Conservation (phyloP, 495 filamentous ascomycete species). For the Xylaria venustula region DNA sequence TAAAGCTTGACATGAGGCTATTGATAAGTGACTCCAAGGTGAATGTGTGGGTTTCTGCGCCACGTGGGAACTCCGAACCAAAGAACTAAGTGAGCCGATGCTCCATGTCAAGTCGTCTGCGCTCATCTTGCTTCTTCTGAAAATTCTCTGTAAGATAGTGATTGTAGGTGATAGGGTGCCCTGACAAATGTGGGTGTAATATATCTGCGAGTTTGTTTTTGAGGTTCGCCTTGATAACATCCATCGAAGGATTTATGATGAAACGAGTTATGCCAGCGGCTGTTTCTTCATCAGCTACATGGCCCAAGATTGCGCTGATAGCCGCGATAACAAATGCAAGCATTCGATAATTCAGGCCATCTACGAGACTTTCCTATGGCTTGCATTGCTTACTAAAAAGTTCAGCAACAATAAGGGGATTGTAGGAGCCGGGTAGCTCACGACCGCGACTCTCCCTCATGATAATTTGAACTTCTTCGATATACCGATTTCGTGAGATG, state of each 20-base stretch:
- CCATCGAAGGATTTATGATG: slow-evolving; percentile 32
- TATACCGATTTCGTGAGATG: slow-evolving; percentile 25
- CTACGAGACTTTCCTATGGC: slow-evolving; percentile 36
- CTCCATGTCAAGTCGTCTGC: too few species aligned
- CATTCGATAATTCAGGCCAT: slow-evolving; percentile 22
- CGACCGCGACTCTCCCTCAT: slow-evolving; percentile 34
- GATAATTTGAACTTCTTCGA: slow-evolving; percentile 32
- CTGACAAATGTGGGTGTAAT: slow-evolving; percentile 31
- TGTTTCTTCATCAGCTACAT: slow-evolving; percentile 33
- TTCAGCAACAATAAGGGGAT: slow-evolving; percentile 46
- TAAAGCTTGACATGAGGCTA: slow-evolving; percentile 7
- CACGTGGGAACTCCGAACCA: background rate
- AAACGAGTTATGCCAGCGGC: slow-evolving; percentile 26
- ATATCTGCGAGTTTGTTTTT: slow-evolving; percentile 33
- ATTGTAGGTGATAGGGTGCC: slow-evolving; percentile 58
- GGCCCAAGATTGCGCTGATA: slow-evolving; percentile 23
- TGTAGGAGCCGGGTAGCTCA: slow-evolving; percentile 49
- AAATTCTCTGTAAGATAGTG: slow-evolving; percentile 52
- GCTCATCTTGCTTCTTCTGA: too few species aligned
- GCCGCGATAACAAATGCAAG: slow-evolving; percentile 24
- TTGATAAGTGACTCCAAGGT: slow-evolving; percentile 3
- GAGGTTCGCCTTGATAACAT: slow-evolving; percentile 18
- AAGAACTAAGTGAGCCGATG: slow-evolving; percentile 20
- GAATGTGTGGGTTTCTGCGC: background rate
- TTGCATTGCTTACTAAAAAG: slow-evolving; percentile 39